Percentiles rank a stretch among this genome's conserved stretches.
Conservation (phyloP, 768 basidiomycete genomes). For the Leucosporidium scottii region DNA sequence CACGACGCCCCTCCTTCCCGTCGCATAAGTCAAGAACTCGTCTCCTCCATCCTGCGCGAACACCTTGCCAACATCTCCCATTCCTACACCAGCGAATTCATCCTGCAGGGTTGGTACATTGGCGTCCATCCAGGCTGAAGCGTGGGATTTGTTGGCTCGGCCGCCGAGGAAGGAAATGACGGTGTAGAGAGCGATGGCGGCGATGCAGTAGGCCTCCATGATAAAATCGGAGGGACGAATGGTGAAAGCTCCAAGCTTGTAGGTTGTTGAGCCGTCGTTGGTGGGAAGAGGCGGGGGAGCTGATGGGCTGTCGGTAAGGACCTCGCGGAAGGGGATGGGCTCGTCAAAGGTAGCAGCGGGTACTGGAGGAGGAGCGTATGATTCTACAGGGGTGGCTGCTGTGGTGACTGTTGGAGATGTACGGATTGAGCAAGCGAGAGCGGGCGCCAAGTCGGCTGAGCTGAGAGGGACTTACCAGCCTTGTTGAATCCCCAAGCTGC, state of each 20-base stretch:
- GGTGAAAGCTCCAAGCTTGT: slow-evolving; percentile 10
- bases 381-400: background rate
- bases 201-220: slow-evolving; percentile 11
- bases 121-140: slow-evolving; percentile 1
- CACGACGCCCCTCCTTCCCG: slow-evolving; percentile 19
- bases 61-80: background rate
- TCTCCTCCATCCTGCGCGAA: slow-evolving; percentile 16
- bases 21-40: slow-evolving; percentile 17
- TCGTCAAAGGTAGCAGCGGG: background rate
- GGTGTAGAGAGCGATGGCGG: slow-evolving; percentile 9
- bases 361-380: background rate
- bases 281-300: no score
- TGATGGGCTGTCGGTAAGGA: no score
- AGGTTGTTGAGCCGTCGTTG: background rate
- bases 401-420: background rate
- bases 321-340: background rate
- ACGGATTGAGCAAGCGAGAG: background rate
- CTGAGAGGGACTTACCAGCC: background rate
- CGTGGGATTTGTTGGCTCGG: background rate
- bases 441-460: background rate
- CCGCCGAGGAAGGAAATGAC: background rate
- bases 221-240: slow-evolving; percentile 7
- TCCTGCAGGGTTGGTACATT: background rate
- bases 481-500: background rate
- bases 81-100: slow-evolving; percentile 27